Evolutionary conservation across 768 basidiomycete species (phyloP).

Genomic region (Filobasidium wieringae): DNA sequence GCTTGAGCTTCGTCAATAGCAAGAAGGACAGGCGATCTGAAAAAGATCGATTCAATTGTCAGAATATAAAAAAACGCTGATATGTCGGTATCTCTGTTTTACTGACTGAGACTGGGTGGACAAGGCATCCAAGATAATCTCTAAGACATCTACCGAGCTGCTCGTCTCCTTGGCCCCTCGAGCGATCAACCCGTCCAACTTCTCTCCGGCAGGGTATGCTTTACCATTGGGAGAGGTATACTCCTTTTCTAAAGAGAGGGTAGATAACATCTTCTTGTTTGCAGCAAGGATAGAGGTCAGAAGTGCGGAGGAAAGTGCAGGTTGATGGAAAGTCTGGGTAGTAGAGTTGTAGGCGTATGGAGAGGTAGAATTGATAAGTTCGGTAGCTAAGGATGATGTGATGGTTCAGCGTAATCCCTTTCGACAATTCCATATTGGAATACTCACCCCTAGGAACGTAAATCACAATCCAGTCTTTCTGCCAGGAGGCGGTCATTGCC

Average conservation of each 20-base stretch:
- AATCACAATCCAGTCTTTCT: conserved; percentile 64
- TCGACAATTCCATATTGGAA: no score
- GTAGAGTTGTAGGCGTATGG: conserved; percentile 61
- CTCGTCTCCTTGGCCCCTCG: conserved; percentile 49
- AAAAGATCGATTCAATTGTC: background rate
- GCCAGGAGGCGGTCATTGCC: conserved; percentile 55
- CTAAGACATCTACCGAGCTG: conserved; percentile 50
- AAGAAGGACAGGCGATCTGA: conserved; percentile 63
- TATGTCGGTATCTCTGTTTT: no score
- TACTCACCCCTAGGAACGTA: conserved; percentile 76
- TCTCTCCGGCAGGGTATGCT: conserved; percentile 9
- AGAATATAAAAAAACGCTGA: no score
- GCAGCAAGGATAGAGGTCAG: conserved; percentile 53
- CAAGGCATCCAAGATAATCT: conserved; percentile 52
- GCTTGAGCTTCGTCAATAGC: conserved; percentile 84
- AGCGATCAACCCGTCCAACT: conserved; percentile 49
- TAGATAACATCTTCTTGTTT: conserved; percentile 44
- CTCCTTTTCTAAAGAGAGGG: conserved; percentile 15
- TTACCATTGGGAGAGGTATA: background rate
- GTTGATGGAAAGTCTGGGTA: conserved; percentile 66
- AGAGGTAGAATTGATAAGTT: conserved; percentile 63
- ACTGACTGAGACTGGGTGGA: conserved; percentile 55
- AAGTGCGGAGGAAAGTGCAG: conserved; percentile 51
- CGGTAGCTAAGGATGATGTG: conserved; percentile 40
- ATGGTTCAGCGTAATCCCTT: background rate